Evolutionary conservation across 441 rosid genomes (phyloP).

Genomic region (Erodium moschatum): DNA sequence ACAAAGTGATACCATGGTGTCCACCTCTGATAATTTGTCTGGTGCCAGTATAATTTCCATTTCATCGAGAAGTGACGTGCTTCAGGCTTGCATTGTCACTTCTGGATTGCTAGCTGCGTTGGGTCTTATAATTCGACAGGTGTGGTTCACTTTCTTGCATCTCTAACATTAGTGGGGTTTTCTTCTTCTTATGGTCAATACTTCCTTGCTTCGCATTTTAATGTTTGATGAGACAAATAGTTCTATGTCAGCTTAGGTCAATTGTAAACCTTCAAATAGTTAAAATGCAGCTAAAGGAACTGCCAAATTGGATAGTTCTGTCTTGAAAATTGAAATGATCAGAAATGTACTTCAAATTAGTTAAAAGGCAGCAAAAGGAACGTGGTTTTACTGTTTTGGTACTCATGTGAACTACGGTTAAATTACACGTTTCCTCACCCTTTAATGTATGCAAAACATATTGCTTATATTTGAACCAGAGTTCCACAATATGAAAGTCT

Average conservation of each 20-base stretch:
- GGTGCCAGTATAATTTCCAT: constrained; percentile 18
- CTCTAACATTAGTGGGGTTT: background rate
- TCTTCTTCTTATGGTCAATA: background rate
- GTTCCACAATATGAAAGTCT: background rate
- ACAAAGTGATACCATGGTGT: constrained; percentile 18
- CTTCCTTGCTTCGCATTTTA: background rate
- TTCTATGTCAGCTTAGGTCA: background rate
- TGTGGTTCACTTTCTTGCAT: constrained; percentile 15
- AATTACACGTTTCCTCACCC: background rate
- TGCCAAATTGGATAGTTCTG: background rate
- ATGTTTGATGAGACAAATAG: background rate
- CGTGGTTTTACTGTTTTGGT: background rate
- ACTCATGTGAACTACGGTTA: background rate
- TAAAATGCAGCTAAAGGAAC: background rate
- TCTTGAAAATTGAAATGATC: background rate
- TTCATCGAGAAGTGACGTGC: constrained; percentile 61
- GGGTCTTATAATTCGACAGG: constrained; percentile 62
- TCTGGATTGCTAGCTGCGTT: constrained; percentile 63
- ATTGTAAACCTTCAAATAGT: background rate
- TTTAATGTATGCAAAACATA: background rate
- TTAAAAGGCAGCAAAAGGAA: no score
- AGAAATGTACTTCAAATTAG: background rate
- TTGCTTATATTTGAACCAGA: background rate
- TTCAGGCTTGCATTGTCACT: constrained; percentile 61
- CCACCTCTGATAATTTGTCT: constrained; percentile 20